Base-by-base conservation (phyloP, 2,329 filamentous ascomycete genomes). In the Aphanoascus verrucosus region DNA sequence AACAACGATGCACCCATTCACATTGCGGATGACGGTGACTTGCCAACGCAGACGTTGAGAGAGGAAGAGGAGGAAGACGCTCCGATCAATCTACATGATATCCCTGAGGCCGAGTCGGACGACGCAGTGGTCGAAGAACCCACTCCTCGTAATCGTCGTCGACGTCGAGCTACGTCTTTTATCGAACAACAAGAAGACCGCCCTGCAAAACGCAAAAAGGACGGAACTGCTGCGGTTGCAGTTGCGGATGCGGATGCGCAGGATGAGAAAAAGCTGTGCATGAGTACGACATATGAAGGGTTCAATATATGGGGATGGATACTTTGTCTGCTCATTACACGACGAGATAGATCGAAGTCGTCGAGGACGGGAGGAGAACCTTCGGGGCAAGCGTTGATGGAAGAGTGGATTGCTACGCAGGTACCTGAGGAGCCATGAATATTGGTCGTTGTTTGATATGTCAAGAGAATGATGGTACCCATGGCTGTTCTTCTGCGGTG, bases 251-350 rank as follows among this genome's bases (percentile, higher is more conserved):
- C 45, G n/a, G 11, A 40, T 19, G 9, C 51, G 19, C 58, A 48
- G 67, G 86, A 94, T 64, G 94, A 96, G 72, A 96, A 98, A 74
- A 97, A 96, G 68, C 72, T 94, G 61, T 81, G 79, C 17, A 49
- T 96, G 74, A 84, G 85, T 57, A 93, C 91, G 23, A 84, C 83
- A 12, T 98, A 97, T 70, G 89, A 97, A 63, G 91, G 93, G 7
- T 97, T 97, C 71, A 87, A 85, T 62, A 96, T 98, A 64, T 94
- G 95, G 71, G 89, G 93, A 9, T 85, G 88, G 61, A 88, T 95
- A 45, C 75, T 98, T 23, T 97, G 90, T 69, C 77, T 98, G 55
- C 85, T 98, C 7, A 84, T 98, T 68, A 86, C 85, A 66, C 83
- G 85, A 57, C 84, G 83, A 59, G 77, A 74, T 46, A 68, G 64